phyloP scores from a whole-genome alignment of 495 filamentous ascomycete genomes.

The Pseudotulostoma volvatum region DNA sequence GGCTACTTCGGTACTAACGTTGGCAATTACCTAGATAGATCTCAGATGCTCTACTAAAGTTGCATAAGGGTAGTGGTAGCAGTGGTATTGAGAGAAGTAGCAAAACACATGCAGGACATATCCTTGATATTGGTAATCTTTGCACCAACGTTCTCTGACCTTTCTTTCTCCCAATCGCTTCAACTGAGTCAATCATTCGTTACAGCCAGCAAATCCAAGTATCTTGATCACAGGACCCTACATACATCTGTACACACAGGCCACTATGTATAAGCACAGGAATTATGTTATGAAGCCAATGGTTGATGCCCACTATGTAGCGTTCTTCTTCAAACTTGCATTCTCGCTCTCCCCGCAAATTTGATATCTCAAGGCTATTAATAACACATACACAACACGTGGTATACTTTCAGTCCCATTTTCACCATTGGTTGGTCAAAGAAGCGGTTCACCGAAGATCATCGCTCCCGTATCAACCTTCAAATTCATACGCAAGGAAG shows the following conservation, averaged over 20 bases:
- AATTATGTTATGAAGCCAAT: no score
- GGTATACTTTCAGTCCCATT: slow-evolving; percentile 18
- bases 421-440: slow-evolving; percentile 20
- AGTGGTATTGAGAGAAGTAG: no score
- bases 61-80: slow-evolving; percentile 34
- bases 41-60: slow-evolving; percentile 45
- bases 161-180: slow-evolving; percentile 4
- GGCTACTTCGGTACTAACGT: not conserved
- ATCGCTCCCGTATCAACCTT: slow-evolving; percentile 48
- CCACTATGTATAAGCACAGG: no score
- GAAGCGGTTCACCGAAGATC: slow-evolving; percentile 19
- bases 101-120: slow-evolving; percentile 39
- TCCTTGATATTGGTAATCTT: slow-evolving; percentile 41
- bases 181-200: not conserved
- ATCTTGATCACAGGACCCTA: no score
- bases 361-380: no score
- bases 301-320: no score
- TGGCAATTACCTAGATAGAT: slow-evolving; percentile 20
- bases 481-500: slow-evolving; percentile 38
- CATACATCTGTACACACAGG: no score
- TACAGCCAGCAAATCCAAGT: no score
- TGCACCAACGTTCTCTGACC: no score
- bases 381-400: no score
- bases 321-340: no score
- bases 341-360: no score